Percentiles rank a stretch among this genome's conserved stretches.
These are phyloP conservation scores for Chlorella sp. DNA, from an alignment of 139 green algal species.

Conservation along the genomic window DNA sequence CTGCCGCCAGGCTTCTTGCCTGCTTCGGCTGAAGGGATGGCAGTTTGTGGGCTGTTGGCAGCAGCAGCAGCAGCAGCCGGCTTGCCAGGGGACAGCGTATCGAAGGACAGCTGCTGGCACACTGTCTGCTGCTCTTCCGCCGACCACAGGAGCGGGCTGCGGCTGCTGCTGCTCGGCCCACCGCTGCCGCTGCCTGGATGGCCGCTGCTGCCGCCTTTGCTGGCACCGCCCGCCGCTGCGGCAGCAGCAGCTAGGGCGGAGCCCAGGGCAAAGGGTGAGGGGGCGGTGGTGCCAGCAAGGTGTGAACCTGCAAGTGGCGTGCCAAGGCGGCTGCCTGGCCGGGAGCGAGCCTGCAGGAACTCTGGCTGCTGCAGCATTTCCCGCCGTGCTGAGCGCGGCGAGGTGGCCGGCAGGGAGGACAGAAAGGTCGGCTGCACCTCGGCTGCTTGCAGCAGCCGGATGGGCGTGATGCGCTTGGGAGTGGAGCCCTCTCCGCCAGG, in stretches of 20 bases:
- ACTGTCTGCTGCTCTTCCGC: constrained; percentile 10
- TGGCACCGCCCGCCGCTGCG: background rate
- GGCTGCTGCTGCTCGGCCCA: background rate
- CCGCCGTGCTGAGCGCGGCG: constrained; percentile 3
- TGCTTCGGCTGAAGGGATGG: background rate
- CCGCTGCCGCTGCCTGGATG: background rate
- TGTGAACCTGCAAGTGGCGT: background rate
- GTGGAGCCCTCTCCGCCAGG: background rate
- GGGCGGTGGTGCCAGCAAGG: background rate
- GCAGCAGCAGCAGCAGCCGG: background rate
- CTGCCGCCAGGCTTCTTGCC: background rate
- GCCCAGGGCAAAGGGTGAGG: background rate
- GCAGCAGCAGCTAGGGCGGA: background rate
- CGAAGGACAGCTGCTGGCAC: constrained; percentile 33
- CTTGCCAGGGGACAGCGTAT: constrained; percentile 13
- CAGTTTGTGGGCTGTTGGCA: background rate
- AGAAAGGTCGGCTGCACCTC: constrained; percentile 27
- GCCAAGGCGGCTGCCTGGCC: constrained; percentile 10
- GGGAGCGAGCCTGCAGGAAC: background rate
- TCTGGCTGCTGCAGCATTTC: constrained; percentile 19
- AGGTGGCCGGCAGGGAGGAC: background rate
- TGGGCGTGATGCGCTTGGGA: constrained; percentile 14
- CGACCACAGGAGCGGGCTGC: constrained; percentile 18
- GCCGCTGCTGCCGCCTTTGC: background rate
- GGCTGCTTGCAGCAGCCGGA: background rate